Conservation (phyloP, 768 basidiomycete species). For the Mycena galericulata region DNA sequence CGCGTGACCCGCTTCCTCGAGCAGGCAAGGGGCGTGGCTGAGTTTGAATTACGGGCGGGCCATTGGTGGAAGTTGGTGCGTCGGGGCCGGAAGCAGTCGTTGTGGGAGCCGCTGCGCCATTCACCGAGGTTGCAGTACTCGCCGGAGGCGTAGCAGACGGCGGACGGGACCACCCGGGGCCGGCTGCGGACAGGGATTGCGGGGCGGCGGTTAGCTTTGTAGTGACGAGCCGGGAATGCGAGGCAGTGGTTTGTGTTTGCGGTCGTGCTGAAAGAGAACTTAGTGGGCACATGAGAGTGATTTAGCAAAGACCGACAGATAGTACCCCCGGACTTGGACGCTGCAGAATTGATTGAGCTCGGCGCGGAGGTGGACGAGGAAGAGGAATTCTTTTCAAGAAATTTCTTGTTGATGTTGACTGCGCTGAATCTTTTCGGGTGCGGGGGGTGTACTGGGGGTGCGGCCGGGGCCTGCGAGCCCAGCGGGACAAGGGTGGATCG, state of each 20-base stretch:
- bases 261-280: conserved; percentile 63
- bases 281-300: conserved; percentile 20
- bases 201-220: conserved; percentile 84
- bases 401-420: conserved; percentile 96
- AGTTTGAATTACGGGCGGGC: conserved; percentile 20
- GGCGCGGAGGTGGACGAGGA: conserved; percentile 63
- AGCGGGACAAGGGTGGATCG: conserved; percentile 62
- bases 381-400: conserved; percentile 86
- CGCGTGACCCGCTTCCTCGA: conserved; percentile 20
- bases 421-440: conserved; percentile 90
- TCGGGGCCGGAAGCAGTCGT: conserved; percentile 16
- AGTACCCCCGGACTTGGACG: conserved; percentile 63
- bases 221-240: conserved; percentile 87
- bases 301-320: conserved; percentile 57
- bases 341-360: conserved; percentile 54
- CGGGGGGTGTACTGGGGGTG: conserved; percentile 52
- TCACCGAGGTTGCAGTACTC: conserved; percentile 69
- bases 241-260: conserved; percentile 60
- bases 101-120: conserved; percentile 43
- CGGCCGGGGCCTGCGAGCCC: conserved; percentile 51
- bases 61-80: conserved; percentile 6
- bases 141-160: conserved; percentile 77
- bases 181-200: conserved; percentile 66
- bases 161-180: conserved; percentile 83
- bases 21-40: conserved; percentile 20